Percentiles rank a stretch among this genome's conserved stretches.
Evolutionary conservation across 2,329 filamentous ascomycete genomes (phyloP).

Genomic region (Fusarium pseudocircinatum): DNA sequence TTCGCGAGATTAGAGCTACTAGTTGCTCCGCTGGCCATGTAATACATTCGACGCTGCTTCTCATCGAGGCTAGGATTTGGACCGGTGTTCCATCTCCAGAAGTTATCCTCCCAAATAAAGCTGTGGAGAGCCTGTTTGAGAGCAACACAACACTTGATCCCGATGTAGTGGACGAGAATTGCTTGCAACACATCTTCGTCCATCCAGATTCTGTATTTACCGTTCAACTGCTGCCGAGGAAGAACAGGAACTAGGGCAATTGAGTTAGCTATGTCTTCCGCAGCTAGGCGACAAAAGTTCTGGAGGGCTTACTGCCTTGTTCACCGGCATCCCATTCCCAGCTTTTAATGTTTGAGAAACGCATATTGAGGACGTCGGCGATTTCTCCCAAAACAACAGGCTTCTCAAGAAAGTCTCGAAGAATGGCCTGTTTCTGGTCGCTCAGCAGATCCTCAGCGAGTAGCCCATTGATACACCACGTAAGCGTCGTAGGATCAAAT

Average conservation of each 20-base stretch:
- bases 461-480: not conserved
- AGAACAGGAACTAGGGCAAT: not conserved
- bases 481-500: not conserved
- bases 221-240: not conserved
- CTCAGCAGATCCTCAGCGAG: not conserved
- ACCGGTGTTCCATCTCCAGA: not conserved
- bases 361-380: not conserved
- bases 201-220: conserved; percentile 1
- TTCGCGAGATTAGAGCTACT: fast-evolving
- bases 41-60: not conserved
- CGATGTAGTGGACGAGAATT: not conserved
- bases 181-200: not conserved
- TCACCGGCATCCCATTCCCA: conserved; percentile 3
- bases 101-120: not conserved
- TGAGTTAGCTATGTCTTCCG: not conserved
- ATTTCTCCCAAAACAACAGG: conserved; percentile 1
- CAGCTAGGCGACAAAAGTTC: not conserved
- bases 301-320: not conserved
- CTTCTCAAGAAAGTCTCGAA: not conserved
- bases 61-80: not conserved
- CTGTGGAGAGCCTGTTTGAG: not conserved
- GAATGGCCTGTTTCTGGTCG: conserved; percentile 1
- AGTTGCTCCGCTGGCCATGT: not conserved
- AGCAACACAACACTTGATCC: not conserved
- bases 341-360: not conserved